These are phyloP conservation scores for Chiua virens DNA, from an alignment of 768 basidiomycete species.

Conservation along the genomic window DNA sequence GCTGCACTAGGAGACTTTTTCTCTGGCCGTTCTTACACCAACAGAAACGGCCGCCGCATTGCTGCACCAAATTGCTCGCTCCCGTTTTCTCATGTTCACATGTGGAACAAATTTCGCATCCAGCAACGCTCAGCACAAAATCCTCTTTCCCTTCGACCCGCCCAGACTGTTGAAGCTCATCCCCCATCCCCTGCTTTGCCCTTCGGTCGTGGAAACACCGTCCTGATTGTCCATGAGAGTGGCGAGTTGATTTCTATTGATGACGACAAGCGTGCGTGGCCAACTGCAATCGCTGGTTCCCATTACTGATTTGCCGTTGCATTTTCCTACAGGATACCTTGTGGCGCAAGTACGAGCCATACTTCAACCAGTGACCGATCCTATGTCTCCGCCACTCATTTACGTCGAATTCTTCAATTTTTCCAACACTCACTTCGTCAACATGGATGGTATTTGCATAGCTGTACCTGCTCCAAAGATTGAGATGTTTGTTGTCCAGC, in stretches of 20 bases:
- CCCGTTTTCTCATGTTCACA: background rate
- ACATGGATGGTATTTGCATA: too few relatives aligned
- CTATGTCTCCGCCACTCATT: too few relatives aligned
- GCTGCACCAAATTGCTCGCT: background rate
- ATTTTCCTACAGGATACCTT: too few relatives aligned
- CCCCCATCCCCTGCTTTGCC: background rate
- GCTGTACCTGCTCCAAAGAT: too few relatives aligned
- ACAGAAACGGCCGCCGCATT: background rate
- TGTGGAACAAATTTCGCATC: slow-evolving; percentile 7
- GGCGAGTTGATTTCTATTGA: slow-evolving; percentile 1
- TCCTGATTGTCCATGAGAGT: slow-evolving; percentile 6
- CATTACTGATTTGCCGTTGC: too few relatives aligned
- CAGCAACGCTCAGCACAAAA: slow-evolving; percentile 5
- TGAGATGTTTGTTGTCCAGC: too few relatives aligned
- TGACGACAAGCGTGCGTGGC: too few relatives aligned
- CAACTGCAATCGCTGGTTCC: too few relatives aligned
- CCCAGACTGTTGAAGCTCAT: slow-evolving; percentile 10
- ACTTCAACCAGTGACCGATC: too few relatives aligned
- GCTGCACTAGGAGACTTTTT: slow-evolving; percentile 7
- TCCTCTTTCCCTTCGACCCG: background rate
- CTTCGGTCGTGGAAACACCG: slow-evolving; percentile 3
- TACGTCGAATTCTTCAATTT: too few relatives aligned
- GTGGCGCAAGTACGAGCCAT: too few relatives aligned
- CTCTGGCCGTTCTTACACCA: background rate
- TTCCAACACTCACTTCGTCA: too few relatives aligned